Evolutionary conservation across 1,284 basidiomycete genomes (phyloP), one percentile per base, ranked within the genome.

Genomic region (Fomitiporia mediterranea): DNA sequence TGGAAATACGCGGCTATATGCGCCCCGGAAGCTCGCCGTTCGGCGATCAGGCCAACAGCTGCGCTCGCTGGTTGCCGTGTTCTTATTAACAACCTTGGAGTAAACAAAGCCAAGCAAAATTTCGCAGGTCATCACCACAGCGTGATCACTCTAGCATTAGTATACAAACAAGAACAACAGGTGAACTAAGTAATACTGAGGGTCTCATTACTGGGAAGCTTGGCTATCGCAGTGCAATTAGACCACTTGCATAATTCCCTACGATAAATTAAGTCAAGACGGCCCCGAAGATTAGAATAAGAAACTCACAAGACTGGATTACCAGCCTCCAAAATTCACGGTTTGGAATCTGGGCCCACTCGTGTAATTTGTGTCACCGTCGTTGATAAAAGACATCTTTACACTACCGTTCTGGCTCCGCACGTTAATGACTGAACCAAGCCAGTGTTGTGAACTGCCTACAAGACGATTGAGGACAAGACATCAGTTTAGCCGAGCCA

Each of bases 331-430:
- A 37, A 3, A 2, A 37, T 7, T 37, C 35, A 37, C 35, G 21
- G 21, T 43, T n/a, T n/a, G n/a, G n/a, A n/a, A n/a, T n/a, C n/a
- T n/a, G n/a, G n/a, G n/a, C n/a, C n/a, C n/a, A 8, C 19, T 43
- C 6, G 13, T 43, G 8, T 19, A 17, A 21, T 23, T 30, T 25
- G 23, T 8, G 19, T 34, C 23, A 25, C 5, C 42, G 28, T 55
- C 53, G 8, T 55, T 47, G 2, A 49, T 35, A 25, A 49, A 50
- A 19, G 25, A 28, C n/a, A 55, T 21, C 30, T 55, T 55, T 13
- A 55, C 37, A 15, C 37, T n/a, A 6, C 53, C 53, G 19, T 48
- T 55, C 25, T 17, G 9, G 39, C 46, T 49, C 15, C 8, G 17
- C 3, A 55, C 25, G 5, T 55, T 47, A 23, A 48, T n/a, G 2